A percentile compares a stretch with the other conserved stretches of the same genome.
Conservation (phyloP, 2,329 filamentous ascomycete species). For the Monosporascus sp. region DNA sequence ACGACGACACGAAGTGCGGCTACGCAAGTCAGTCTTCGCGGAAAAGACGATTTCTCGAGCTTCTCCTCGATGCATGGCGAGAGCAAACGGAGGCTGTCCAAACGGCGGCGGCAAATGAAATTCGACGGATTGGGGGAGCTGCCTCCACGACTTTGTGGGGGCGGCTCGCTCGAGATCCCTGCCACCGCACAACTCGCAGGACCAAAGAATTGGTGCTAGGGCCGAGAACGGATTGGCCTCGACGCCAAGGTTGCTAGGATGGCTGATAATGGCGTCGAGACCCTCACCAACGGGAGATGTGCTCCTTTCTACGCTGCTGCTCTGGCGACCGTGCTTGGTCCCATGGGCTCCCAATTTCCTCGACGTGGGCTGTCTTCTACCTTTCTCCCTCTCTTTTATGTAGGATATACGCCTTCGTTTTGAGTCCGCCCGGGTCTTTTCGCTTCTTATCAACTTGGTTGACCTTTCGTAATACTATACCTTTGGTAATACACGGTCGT, state of each 20-base stretch:
- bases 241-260: neutral
- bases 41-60: too few relatives aligned
- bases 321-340: neutral
- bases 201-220: neutral
- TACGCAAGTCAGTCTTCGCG: too few relatives aligned
- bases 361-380: neutral
- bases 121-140: too few relatives aligned
- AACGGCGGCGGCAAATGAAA: too few relatives aligned
- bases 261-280: neutral
- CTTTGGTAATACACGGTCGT: neutral
- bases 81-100: too few relatives aligned
- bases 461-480: neutral
- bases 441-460: neutral
- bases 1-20: too few relatives aligned
- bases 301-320: neutral
- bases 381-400: neutral
- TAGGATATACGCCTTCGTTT: neutral
- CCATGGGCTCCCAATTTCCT: neutral
- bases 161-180: neutral
- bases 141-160: neutral
- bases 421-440: neutral
- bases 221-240: neutral
- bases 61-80: too few relatives aligned
- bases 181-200: neutral
- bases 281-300: neutral